Base-by-base conservation (phyloP, 345 rosid species). In the Pelargonium nanum region DNA sequence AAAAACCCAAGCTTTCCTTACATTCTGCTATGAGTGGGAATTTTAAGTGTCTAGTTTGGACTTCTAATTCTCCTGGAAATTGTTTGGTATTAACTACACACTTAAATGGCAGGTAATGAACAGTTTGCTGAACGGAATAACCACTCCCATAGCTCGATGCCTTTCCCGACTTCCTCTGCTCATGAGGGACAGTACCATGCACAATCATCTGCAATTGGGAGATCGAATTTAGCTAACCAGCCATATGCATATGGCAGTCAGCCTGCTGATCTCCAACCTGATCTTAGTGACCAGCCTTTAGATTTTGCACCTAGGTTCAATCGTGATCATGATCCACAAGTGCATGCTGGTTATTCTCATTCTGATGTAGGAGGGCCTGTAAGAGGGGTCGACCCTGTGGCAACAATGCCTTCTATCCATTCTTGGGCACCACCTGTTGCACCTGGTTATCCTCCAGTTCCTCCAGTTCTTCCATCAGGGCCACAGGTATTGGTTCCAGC, bases 241-340 rank as follows among this genome's bases (percentile, higher is more conserved):
- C 74, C 80, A 22, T 75, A 81, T 67, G 69, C 78, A 52, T 86
- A 77, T 74, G 81, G 88, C 56, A 81, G 75, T 77, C 97, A 78
- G 56, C 63, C 77, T 22, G 65, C 75, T 57, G 83, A 78, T 75
- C 76, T 79, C 52, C 55, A 74, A 24, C 60, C 59, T 25, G 82
- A 73, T 72, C 88, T 67, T 71, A 75, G 82, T 58, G 82, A 86
- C 61, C 89, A 77, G 66, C 93, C 92, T 68, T 71, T 82, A 78
- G 79, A 85, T 56, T 87, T 89, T 81, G 67, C 83, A 24, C 67
- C 85, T 59, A 65, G 85, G 72, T 81, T 81, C 71, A 78, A 53
- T 61, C 72, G 68, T 63, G 83, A 80, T 51, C 79, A 70, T 63
- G 79, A 77, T 60, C 65, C 72, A 58, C 79, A 72, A 24, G 53